Conservation (phyloP, 2,329 filamentous ascomycete species). For the Sporothrix luriei region DNA sequence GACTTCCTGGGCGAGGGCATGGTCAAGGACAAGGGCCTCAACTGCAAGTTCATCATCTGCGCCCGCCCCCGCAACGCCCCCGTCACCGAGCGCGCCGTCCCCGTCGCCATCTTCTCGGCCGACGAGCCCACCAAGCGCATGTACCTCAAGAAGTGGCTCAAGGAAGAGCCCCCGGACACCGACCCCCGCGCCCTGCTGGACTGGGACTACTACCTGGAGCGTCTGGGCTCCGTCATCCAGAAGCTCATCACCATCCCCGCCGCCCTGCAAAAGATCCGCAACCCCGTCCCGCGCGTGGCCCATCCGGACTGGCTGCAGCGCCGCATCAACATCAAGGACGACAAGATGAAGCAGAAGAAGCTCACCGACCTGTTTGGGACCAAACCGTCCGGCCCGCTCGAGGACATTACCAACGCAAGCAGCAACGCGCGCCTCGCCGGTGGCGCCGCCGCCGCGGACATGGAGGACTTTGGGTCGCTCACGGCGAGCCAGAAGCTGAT, state of each 20-base stretch:
- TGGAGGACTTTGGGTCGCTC: slow-evolving; percentile 73
- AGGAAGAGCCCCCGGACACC: slow-evolving; percentile 87
- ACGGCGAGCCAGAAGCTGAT: slow-evolving; percentile 56
- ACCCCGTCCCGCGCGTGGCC: slow-evolving; percentile 88
- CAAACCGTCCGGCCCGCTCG: slow-evolving; percentile 57
- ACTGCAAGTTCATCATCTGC: slow-evolving; percentile 99
- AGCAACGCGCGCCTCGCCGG: slow-evolving; percentile 43
- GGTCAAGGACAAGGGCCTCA: slow-evolving; percentile 98
- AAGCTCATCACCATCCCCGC: slow-evolving; percentile 99
- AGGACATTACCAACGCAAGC: slow-evolving; percentile 70
- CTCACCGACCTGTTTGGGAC: slow-evolving; percentile 83
- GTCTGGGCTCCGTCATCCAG: slow-evolving; percentile 94
- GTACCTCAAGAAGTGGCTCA: slow-evolving; percentile 93
- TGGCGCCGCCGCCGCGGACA: slow-evolving; percentile 53
- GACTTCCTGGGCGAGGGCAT: slow-evolving; percentile 98
- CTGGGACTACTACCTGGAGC: slow-evolving; percentile 96
- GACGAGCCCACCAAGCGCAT: slow-evolving; percentile 83
- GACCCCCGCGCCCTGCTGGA: slow-evolving; percentile 89
- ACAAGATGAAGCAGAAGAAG: slow-evolving; percentile 98
- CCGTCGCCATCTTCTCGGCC: slow-evolving; percentile 95
- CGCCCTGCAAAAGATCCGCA: slow-evolving; percentile 89
- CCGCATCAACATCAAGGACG: slow-evolving; percentile 91
- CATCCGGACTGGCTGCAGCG: slow-evolving; percentile 97
- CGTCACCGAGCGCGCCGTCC: slow-evolving; percentile 91
- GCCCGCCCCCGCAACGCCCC: slow-evolving; percentile 82